Evolutionary conservation across 2,329 filamentous ascomycete species (phyloP).

Genomic region (Paracoccidioides brasiliensis): DNA sequence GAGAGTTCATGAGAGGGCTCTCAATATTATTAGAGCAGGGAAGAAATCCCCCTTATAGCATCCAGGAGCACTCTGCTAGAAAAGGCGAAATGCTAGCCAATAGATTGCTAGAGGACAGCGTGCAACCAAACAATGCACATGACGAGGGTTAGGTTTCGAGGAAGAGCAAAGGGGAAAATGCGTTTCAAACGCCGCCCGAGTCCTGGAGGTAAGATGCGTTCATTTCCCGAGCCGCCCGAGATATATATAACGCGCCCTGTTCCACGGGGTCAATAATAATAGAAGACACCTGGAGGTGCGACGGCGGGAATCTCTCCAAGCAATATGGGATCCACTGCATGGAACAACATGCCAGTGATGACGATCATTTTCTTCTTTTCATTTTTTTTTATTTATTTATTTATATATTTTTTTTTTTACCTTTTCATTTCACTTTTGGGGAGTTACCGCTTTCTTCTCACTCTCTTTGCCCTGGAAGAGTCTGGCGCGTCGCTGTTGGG

Average conservation of each 20-base stretch:
- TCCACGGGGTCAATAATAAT: background rate
- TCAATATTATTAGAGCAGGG: background rate
- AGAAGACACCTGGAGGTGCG: too few species aligned
- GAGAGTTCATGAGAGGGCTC: background rate
- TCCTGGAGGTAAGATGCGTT: background rate
- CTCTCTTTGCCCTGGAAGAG: background rate
- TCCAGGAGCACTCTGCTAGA: background rate
- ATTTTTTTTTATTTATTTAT: background rate
- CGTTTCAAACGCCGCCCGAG: conserved; percentile 1
- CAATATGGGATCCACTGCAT: background rate
- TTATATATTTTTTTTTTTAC: background rate
- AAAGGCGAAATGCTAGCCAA: background rate
- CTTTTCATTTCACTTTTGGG: background rate
- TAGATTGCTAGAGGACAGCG: background rate
- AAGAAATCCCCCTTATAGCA: background rate
- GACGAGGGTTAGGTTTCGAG: background rate
- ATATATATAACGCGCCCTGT: background rate
- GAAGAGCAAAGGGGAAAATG: background rate
- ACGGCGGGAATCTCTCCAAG: background rate
- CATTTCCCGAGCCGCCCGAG: background rate
- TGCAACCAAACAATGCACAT: background rate
- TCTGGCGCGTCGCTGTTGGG: background rate
- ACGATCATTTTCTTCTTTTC: background rate
- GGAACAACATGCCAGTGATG: background rate
- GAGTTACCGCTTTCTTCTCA: background rate